phyloP scores from a whole-genome alignment of 306 rosid genomes.

The Hippophae rhamnoides region DNA sequence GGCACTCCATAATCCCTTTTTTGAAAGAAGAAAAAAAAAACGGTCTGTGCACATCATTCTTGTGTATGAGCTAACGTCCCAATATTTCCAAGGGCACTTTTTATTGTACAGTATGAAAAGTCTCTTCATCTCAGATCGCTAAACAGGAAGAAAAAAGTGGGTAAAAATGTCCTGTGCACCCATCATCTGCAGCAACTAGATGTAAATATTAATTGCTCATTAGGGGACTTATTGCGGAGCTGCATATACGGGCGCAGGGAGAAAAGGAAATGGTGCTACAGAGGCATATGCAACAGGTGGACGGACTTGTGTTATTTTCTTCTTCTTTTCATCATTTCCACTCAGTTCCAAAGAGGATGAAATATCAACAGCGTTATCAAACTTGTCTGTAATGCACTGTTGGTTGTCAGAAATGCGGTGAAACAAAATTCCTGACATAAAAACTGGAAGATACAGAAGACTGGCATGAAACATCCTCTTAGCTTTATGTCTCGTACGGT shows the following conservation, averaged over 20 bases:
- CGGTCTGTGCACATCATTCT: too few species aligned
- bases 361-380: constrained; percentile 18
- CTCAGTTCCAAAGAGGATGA: constrained; percentile 21
- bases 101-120: too few species aligned
- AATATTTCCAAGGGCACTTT: too few species aligned
- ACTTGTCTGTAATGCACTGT: constrained; percentile 23
- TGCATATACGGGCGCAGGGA: constrained; percentile 68
- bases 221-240: constrained; percentile 22
- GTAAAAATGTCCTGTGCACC: too few species aligned
- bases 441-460: constrained; percentile 85
- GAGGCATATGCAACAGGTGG: constrained; percentile 87
- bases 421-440: constrained; percentile 80
- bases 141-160: too few species aligned
- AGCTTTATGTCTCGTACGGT: constrained; percentile 65
- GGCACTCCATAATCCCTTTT: too few species aligned
- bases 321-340: constrained; percentile 16
- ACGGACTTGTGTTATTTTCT: constrained; percentile 22
- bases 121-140: too few species aligned
- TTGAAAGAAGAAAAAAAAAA: too few species aligned
- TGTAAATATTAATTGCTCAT: too few species aligned
- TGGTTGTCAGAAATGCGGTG: constrained; percentile 54
- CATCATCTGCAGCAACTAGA: too few species aligned
- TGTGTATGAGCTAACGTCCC: too few species aligned
- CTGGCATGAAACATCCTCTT: constrained; percentile 90
- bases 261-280: constrained; percentile 79